These are phyloP conservation scores for Rhodomyrtus tomentosa DNA, from an alignment of 345 rosid genomes.

Conservation along the genomic window DNA sequence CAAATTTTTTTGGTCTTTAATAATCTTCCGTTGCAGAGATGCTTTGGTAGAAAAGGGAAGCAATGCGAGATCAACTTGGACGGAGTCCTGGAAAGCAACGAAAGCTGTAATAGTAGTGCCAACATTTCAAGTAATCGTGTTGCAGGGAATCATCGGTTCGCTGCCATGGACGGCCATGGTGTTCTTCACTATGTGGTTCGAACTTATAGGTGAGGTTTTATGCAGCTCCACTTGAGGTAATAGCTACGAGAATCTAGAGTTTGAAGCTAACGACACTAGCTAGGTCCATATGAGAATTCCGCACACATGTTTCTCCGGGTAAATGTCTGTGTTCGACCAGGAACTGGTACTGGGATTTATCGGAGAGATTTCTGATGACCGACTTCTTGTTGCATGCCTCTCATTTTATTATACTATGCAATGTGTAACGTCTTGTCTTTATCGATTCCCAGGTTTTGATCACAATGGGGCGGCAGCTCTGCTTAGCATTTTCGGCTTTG, in stretches of 20 bases:
- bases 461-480: conserved; percentile 72
- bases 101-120: conserved; percentile 63
- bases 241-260: background rate
- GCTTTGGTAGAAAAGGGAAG: conserved; percentile 31
- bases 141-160: conserved; percentile 83
- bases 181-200: conserved; percentile 95
- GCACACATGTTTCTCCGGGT: background rate
- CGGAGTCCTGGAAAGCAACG: conserved; percentile 56
- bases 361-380: background rate
- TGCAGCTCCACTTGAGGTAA: background rate
- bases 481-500: conserved; percentile 55
- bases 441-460: conserved; percentile 43
- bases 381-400: background rate
- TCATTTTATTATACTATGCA: background rate
- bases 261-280: background rate
- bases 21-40: conserved; percentile 25
- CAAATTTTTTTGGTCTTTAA: conserved; percentile 1
- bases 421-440: background rate
- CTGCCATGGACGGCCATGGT: conserved; percentile 98
- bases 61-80: conserved; percentile 44
- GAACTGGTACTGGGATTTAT: background rate
- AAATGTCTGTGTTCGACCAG: background rate
- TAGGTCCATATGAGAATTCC: background rate
- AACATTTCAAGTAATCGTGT: conserved; percentile 79
- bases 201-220: conserved; percentile 49